Evolutionary conservation across 345 rosid genomes (phyloP).

Genomic region (Gossypium ekmanianum): DNA sequence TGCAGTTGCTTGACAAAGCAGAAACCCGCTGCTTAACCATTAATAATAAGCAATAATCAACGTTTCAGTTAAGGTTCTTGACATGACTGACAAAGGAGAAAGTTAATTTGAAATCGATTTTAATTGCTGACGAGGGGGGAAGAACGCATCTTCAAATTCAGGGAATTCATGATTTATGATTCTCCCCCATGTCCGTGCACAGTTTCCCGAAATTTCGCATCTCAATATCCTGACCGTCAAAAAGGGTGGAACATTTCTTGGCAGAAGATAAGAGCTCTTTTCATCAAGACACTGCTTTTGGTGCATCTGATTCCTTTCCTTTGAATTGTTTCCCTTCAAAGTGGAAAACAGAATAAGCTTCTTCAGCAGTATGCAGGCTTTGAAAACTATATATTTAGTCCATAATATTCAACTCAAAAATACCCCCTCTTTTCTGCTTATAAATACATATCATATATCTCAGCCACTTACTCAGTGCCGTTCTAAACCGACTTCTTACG

Average conservation of each 20-base stretch:
- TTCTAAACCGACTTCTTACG: conserved; percentile 18
- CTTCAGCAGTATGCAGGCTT: conserved; percentile 21
- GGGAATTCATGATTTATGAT: not conserved
- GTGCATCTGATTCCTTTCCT: conserved; percentile 52
- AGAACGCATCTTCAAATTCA: not conserved
- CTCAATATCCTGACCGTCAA: not conserved
- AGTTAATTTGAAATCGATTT: not conserved
- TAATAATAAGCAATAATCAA: not conserved
- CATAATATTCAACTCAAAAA: conserved; percentile 17
- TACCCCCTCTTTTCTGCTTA: conserved; percentile 10
- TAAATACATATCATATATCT: conserved; percentile 34
- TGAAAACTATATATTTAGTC: conserved; percentile 26
- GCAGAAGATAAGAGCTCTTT: conserved; percentile 9
- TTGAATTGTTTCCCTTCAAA: conserved; percentile 34
- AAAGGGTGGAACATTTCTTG: conserved; percentile 10
- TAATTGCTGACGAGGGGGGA: not conserved
- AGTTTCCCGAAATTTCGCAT: not conserved
- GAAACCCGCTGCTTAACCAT: not conserved
- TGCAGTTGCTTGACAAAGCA: not conserved
- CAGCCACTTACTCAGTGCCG: conserved; percentile 15
- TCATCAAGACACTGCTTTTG: conserved; percentile 10
- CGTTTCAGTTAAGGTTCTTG: not conserved
- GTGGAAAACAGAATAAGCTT: conserved; percentile 60
- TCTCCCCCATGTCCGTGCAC: not conserved
- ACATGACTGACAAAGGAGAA: not conserved